A percentile compares a stretch with the other conserved stretches of the same genome.
Evolutionary conservation across 495 filamentous ascomycete species (phyloP).

Genomic region (Aspergillus heteromorphus): DNA sequence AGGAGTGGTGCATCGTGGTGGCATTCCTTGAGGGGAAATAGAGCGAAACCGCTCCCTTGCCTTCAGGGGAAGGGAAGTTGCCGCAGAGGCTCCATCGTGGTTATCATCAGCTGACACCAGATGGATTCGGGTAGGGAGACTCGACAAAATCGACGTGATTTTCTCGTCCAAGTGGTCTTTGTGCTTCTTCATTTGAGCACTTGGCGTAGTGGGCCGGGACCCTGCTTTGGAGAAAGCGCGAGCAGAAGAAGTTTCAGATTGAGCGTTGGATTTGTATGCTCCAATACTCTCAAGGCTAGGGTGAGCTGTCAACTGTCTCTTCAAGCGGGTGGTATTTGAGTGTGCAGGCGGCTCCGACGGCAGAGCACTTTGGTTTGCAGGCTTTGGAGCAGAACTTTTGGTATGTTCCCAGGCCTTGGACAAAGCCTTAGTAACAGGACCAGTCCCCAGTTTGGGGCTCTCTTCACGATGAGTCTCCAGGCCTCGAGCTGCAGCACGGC

Average conservation of each 20-base stretch:
- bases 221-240: constrained; percentile 10
- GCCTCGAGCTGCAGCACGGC: constrained; percentile 12
- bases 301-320: constrained; percentile 31
- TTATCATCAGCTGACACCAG: constrained; percentile 49
- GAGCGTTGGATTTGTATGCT: constrained; percentile 19
- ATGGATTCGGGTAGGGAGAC: constrained; percentile 73
- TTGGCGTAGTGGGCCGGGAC: constrained; percentile 31
- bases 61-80: constrained; percentile 35
- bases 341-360: constrained; percentile 18
- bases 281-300: constrained; percentile 38
- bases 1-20: constrained; percentile 44
- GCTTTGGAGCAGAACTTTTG: constrained; percentile 11
- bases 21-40: constrained; percentile 30
- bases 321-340: constrained; percentile 23
- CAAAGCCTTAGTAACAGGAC: not conserved
- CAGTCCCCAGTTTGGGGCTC: constrained; percentile 3
- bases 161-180: constrained; percentile 77
- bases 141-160: constrained; percentile 76
- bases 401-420: constrained; percentile 14
- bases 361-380: constrained; percentile 11
- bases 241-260: not conserved
- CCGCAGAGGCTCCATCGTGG: constrained; percentile 29
- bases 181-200: constrained; percentile 31
- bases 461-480: constrained; percentile 16
- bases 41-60: constrained; percentile 28